Percentiles rank a stretch among this genome's conserved stretches.
Evolutionary conservation across 345 rosid species (phyloP).

Genomic region (Conringia planisiliqua): DNA sequence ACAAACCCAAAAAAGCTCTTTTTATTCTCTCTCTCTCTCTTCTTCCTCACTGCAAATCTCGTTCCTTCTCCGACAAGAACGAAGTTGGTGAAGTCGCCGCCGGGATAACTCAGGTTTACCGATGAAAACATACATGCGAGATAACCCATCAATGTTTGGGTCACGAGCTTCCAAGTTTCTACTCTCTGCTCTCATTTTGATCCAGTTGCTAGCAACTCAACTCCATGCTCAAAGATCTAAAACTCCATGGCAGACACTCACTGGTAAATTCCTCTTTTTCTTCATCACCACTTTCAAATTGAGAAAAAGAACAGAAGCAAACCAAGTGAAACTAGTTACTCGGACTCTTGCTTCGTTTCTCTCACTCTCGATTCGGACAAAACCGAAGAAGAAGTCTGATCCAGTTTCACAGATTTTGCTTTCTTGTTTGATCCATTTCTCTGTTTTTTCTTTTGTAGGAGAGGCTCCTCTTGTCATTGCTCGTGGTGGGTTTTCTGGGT

Average conservation of each 20-base stretch:
- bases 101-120: constrained; percentile 14
- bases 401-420: not conserved
- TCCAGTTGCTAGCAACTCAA: constrained; percentile 33
- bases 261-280: constrained; percentile 32
- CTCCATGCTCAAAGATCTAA: constrained; percentile 66
- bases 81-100: constrained; percentile 34
- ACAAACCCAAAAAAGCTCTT: constrained; percentile 2
- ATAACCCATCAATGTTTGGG: constrained; percentile 40
- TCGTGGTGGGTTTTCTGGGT: constrained; percentile 89
- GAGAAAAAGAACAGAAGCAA: not conserved
- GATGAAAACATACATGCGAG: constrained; percentile 30
- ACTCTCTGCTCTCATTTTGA: constrained; percentile 24
- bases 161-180: constrained; percentile 30
- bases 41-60: constrained; percentile 21
- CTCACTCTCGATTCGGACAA: not conserved
- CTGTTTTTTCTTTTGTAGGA: constrained; percentile 45
- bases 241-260: constrained; percentile 52
- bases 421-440: not conserved
- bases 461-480: constrained; percentile 64
- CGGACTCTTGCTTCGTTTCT: not conserved
- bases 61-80: constrained; percentile 2
- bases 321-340: not conserved
- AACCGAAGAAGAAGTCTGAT: not conserved
- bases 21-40: constrained; percentile 22
- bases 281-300: constrained; percentile 8